A percentile compares a stretch with the other conserved stretches of the same genome.
Evolutionary conservation across 345 rosid genomes (phyloP).

Genomic region (Mangifera indica): DNA sequence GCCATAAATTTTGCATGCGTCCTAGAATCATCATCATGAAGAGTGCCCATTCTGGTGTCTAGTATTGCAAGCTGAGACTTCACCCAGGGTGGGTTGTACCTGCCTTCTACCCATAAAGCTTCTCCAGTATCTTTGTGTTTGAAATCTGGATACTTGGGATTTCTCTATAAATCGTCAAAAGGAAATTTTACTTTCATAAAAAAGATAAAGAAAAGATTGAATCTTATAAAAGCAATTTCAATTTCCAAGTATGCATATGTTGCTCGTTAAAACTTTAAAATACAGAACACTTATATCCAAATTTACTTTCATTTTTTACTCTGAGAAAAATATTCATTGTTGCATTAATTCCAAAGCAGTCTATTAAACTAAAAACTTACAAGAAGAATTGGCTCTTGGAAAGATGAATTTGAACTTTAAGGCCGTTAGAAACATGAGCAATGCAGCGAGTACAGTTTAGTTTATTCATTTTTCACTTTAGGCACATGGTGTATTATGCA

Average conservation of each 20-base stretch:
- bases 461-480: not conserved
- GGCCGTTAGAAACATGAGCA: not conserved
- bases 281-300: not conserved
- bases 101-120: constrained; percentile 64
- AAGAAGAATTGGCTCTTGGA: not conserved
- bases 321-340: not conserved
- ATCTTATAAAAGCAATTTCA: constrained; percentile 1
- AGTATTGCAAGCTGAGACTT: constrained; percentile 50
- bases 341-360: not conserved
- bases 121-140: constrained; percentile 78
- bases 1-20: constrained; percentile 29
- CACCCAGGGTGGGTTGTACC: constrained; percentile 60
- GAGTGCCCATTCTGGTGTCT: constrained; percentile 46
- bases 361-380: not conserved
- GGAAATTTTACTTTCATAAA: not conserved
- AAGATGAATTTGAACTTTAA: not conserved
- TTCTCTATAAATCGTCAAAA: constrained; percentile 39
- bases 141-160: constrained; percentile 66
- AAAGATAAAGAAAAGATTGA: not conserved
- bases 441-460: not conserved
- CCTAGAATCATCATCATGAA: constrained; percentile 30
- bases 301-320: not conserved
- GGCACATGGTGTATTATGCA: not conserved
- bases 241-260: not conserved
- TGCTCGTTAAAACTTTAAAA: not conserved